Evolutionary conservation across 345 rosid species (phyloP), one percentile per base, ranked within the genome.

Genomic region (Lagerstroemia speciosa): DNA sequence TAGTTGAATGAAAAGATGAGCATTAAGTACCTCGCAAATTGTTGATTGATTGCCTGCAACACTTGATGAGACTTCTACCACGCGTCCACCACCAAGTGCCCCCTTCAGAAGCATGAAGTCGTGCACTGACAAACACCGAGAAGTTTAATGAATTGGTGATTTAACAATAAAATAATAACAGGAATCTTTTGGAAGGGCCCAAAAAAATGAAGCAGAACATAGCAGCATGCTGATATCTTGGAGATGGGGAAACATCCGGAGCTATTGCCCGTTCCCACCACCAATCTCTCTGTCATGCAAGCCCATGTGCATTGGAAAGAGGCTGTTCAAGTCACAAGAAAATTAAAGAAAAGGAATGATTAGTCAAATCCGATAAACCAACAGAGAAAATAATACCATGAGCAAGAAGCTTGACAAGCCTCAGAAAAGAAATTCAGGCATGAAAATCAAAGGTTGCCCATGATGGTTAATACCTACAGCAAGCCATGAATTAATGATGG

Each of bases 221-320:
- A 48, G 99, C 97, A 79, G 99, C 99, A 81, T 94, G 99, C 72
- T 94, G 99, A 80, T 94, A 94, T 94, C 99, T 91, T 68, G 97
- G 78, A 65, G 99, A 94, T 50, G 97, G 99, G 27, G 99, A 94
- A 29, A 94, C 95, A 70, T 97, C 97, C 61, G 99, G 99, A 75
- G 97, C 99, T 67, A 94, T 94, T 66, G 99, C 99, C 99, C 99
- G 91, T 79, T 94, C 99, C 99, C 99, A 94, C 67, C 97, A 97
- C 53, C 99, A 97, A 82, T 94, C 99, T 79, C 96, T 88, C 69
- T 94, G 99, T 81, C 91, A 91, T 53, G 99, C 99, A 79, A 94
- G 96, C 74, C 97, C 99, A 82, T 94, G 91, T 53, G 99, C 99
- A 78, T 95, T 91, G 29, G 99, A 88, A 69, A 91, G 77, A 37